Percentiles rank a stretch among this genome's conserved stretches.
These are phyloP conservation scores for Pichia manshurica DNA, from an alignment of 805 yeast genomes.

Conservation along the genomic window DNA sequence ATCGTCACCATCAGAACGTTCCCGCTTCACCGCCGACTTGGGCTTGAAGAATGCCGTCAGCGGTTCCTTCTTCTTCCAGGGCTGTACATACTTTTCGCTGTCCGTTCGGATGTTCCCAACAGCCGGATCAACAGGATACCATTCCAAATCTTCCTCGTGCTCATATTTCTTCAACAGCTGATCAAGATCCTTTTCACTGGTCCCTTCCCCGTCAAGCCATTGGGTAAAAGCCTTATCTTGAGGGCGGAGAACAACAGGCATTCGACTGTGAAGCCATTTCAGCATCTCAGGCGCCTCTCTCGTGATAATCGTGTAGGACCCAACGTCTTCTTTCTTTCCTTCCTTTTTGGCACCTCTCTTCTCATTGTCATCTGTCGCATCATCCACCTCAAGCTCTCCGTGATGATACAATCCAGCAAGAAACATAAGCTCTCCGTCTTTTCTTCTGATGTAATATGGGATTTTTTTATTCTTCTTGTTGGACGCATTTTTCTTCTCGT, in stretches of 20 bases:
- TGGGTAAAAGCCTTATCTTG: conserved; percentile 44
- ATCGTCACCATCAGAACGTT: too few relatives aligned
- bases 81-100: conserved; percentile 34
- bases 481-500: conserved; percentile 1
- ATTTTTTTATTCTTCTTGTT: conserved; percentile 31
- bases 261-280: conserved; percentile 67
- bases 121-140: conserved; percentile 50
- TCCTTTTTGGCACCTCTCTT: too few relatives aligned
- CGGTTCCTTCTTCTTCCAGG: conserved; percentile 10
- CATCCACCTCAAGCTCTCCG: conserved; percentile 22
- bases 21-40: too few relatives aligned
- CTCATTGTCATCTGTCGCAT: too few relatives aligned
- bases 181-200: conserved; percentile 34
- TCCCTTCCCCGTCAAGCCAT: conserved; percentile 49
- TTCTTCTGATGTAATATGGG: conserved; percentile 63
- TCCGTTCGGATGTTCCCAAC: conserved; percentile 61
- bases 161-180: conserved; percentile 8
- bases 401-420: conserved; percentile 54
- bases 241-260: conserved; percentile 68
- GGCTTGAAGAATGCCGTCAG: neutral
- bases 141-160: conserved; percentile 31
- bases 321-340: conserved; percentile 18
- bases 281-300: conserved; percentile 59
- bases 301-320: conserved; percentile 67
- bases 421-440: conserved; percentile 48